A percentile compares a stretch with the other conserved stretches of the same genome.
Conservation (phyloP, 176 grass and related monocot genomes). For the Poa annua region DNA sequence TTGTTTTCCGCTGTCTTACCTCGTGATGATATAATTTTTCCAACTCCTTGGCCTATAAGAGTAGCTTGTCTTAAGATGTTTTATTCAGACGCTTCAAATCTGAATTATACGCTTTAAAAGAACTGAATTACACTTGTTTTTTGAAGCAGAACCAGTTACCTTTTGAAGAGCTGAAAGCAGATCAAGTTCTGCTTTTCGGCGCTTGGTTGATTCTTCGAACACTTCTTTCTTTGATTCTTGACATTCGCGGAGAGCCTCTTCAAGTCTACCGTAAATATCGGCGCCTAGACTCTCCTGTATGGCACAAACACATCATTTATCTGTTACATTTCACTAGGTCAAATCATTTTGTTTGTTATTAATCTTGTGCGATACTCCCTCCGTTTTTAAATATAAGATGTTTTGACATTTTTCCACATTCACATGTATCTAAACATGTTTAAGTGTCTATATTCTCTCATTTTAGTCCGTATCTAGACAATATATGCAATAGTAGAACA, state of each 20-base stretch:
- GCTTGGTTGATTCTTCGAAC: conserved; percentile 69
- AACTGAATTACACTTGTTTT: not conserved
- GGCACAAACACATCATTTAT: conserved; percentile 18
- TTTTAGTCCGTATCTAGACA: no score
- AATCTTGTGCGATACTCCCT: not conserved
- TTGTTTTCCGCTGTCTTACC: conserved; percentile 46
- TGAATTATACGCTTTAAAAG: not conserved
- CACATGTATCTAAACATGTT: no score
- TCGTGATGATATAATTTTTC: conserved; percentile 53
- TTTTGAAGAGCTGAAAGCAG: conserved; percentile 58
- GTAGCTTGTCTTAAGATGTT: conserved; percentile 18
- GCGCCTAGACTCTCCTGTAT: conserved; percentile 45
- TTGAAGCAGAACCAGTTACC: conserved; percentile 42
- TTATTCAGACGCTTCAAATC: not conserved
- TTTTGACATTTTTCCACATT: no score
- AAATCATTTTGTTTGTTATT: not conserved
- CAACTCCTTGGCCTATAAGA: conserved; percentile 50
- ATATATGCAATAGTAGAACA: no score
- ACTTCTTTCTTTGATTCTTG: conserved; percentile 64
- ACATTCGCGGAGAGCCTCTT: conserved; percentile 64
- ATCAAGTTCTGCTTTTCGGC: conserved; percentile 56
- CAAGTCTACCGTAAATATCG: conserved; percentile 58
- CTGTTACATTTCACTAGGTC: not conserved
- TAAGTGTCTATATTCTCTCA: no score
- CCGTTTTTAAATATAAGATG: no score